Evolutionary conservation across 495 filamentous ascomycete species (phyloP), one percentile per base, ranked within the genome.

Genomic region (Hypoxylon cercidicola): DNA sequence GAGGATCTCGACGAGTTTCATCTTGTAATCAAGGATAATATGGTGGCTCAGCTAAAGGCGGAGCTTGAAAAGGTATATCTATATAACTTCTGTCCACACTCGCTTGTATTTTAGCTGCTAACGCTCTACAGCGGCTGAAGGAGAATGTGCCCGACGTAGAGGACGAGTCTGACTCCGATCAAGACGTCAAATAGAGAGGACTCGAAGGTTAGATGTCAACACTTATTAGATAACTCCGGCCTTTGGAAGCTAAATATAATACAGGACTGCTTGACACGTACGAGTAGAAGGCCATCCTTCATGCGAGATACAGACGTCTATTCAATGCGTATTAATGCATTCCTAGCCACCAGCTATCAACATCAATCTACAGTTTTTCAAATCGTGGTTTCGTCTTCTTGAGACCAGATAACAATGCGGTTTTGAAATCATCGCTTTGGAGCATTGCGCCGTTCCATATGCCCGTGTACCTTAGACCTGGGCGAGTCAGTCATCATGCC

Each of bases 361-460:
- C 40, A 28, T 20, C 11, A 49, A 15, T 37, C 69, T 81, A 98
- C 53, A 98, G 76, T 79, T 97, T 99, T 76, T 88, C 89, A 82
- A 97, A 99, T 9, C 77, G 90, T 10, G 92, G 88, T 66, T 87
- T 94, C 63, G 82, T 87, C 84, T 90, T 96, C 79, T 90, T 80
- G 52, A 97, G 72, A 1, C 90, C 91, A 6, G 89, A 89, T 59
- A 90, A 62, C 71, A 97, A 76, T 0, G 95, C 93, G 47, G 81
- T 77, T 64, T 84, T 73, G 8, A 97, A 81, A 82, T 99, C 95
- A 52, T 80, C 79, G 5, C 91, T 90, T 81, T 97, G 94, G 59
- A 97, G 69, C 61, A 89, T 88, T 3, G 87, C 89, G 54, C 85
- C 81, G 69, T 99, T 99, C 95, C 93, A 97, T 1, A 93, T 81